Percentiles rank a stretch among this genome's conserved stretches.
These are phyloP conservation scores for Yamadazyma insecticola DNA, from an alignment of 805 yeast genomes.

Conservation along the genomic window DNA sequence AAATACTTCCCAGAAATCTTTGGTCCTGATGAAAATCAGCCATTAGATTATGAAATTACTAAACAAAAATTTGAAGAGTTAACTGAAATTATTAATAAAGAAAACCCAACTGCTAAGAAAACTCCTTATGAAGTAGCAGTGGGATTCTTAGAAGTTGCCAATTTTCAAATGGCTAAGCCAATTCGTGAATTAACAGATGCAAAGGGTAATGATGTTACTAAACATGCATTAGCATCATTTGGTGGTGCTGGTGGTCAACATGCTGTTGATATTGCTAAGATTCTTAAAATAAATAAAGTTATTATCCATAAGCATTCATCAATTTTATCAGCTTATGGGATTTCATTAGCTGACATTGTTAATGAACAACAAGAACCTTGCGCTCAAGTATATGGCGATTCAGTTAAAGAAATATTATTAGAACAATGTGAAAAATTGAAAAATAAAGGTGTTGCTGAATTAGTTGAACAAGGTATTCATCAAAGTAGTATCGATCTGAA, in stretches of 20 bases:
- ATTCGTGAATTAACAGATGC: slow-evolving; percentile 82
- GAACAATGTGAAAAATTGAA: slow-evolving; percentile 6
- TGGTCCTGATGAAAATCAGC: slow-evolving; percentile 74
- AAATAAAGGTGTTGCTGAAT: slow-evolving; percentile 6
- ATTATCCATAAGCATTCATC: slow-evolving; percentile 79
- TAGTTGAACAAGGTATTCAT: slow-evolving; percentile 12
- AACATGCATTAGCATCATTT: slow-evolving; percentile 73
- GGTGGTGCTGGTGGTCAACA: slow-evolving; percentile 97
- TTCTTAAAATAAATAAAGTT: slow-evolving; percentile 63
- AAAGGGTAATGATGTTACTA: slow-evolving; percentile 63
- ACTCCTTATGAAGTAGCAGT: slow-evolving; percentile 67
- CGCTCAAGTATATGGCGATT: slow-evolving; percentile 36
- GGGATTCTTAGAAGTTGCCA: slow-evolving; percentile 81
- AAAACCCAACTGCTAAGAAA: slow-evolving; percentile 38
- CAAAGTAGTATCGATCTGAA: slow-evolving; percentile 7
- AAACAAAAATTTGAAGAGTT: slow-evolving; percentile 47
- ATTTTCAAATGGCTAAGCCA: slow-evolving; percentile 86
- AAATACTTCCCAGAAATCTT: slow-evolving; percentile 76
- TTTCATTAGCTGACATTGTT: slow-evolving; percentile 81
- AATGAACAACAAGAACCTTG: slow-evolving; percentile 74
- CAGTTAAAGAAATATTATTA: slow-evolving; percentile 14
- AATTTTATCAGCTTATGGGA: slow-evolving; percentile 82
- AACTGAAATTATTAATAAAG: slow-evolving; percentile 52
- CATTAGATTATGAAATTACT: slow-evolving; percentile 57
- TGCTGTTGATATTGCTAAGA: slow-evolving; percentile 71